Evolutionary conservation across 2,329 filamentous ascomycete species (phyloP), one percentile per base, ranked within the genome.

Genomic region (Colletotrichum tropicale): DNA sequence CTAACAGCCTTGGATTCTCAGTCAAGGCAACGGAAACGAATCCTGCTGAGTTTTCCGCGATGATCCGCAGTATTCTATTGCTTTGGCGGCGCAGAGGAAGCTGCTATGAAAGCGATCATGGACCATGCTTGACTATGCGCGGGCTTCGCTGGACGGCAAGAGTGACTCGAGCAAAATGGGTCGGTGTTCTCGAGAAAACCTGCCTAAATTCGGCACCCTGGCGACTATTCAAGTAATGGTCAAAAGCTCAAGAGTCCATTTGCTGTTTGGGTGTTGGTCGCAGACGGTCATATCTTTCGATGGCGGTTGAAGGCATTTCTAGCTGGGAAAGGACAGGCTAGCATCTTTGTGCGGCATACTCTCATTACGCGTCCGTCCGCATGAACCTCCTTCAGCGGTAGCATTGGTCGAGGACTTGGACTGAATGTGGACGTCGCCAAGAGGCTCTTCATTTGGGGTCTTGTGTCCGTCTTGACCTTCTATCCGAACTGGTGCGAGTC

Each of bases 361-460:
- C n/a, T 32, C 93, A 96, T 6, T 98, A 98, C 80, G 92, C 95
- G 12, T 96, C 96, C 0, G 92, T 98, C 67, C 92, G 96, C 56
- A 90, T 96, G 26, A 94, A 93, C 62, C 89, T 83, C 80, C 76
- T 86, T 83, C 80, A 83, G 79, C 76, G 80, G 77, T 71, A 84
- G 87, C 2, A 24, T 70, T 43, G 89, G 90, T 36, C 89, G 91
- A 32, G 91, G 91, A 10, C 88, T 98, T 7, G 92, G 94, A 0
- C 87, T 98, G 82, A 98, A 98, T 79, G 92, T 98, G 13, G 96
- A 99, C 80, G 94, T 24, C 10, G n/a, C 43, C 12, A 52, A 52
- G n/a, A 52, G 12, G 10, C 10, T 52, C 3, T 52, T 52, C 43
- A 52, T 52, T 52, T 13, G 6, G 43, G 43, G 43, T 8, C 43